Base-by-base conservation (phyloP, 768 basidiomycete genomes). In the Krasilnikovozyma curviuscula region DNA sequence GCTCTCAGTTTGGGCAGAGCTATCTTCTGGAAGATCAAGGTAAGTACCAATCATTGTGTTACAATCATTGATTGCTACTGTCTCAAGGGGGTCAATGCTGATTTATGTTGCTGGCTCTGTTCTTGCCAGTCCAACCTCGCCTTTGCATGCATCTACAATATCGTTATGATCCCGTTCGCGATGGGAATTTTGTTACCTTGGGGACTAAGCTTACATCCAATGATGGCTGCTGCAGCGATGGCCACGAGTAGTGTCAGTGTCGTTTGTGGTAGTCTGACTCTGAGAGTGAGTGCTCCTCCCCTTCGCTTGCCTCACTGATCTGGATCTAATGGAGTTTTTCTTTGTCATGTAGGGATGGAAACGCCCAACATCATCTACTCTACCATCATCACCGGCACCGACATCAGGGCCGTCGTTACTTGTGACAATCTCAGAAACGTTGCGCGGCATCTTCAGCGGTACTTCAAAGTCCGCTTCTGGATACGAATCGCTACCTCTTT, bases 201-300 rank as follows among this genome's bases (percentile, higher is more conserved):
- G 62, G 86, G 86, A 13, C 55, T 91, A 25, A 84, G 88, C 63
- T 77, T 97, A 61, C 93, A 88, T 57, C 93, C 93, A 8, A 97
- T 97, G 91, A 76, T 88, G 68, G 86, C 93, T 0, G 91, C 85
- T n/a, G 85, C 80, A 3, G 89, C 89, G 24, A 98, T 98, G 93
- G 93, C 93, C 23, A 88, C 86, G 64, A 89, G 84, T 29, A 84
- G 81, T 56, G 91, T 97, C 31, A 88, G 83, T 55, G 93, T 98
- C 44, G 91, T 98, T 14, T 76, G 75, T 24, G 86, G 83, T 51
- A 88, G 83, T 50, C 67, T 97, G 61, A 75, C 81, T 39, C 70
- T 98, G 54, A 79, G 73, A 59, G 58, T 88, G 48, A 54, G 63
- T 52, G 10, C 18, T 31, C 7, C 31, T 19, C 28, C 19, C 21